These are phyloP conservation scores for Amyloporia xantha DNA, from an alignment of 768 basidiomycete genomes.

Conservation along the genomic window DNA sequence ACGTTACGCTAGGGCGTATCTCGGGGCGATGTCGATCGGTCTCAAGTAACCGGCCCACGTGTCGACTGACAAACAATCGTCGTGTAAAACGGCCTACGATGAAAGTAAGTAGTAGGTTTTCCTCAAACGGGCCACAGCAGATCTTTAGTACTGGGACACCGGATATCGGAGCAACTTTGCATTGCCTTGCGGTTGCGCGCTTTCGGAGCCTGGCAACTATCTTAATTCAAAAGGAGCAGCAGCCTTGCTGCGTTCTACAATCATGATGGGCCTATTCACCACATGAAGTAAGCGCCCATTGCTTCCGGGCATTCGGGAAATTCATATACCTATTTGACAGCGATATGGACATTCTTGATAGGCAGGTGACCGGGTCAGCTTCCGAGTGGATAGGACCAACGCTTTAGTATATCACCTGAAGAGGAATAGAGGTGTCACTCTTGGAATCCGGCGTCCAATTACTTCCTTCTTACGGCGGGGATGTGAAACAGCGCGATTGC, in stretches of 20 bases:
- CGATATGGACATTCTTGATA: background rate
- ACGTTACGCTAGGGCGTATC: background rate
- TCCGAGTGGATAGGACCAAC: background rate
- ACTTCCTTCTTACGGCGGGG: background rate
- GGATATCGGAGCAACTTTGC: too few species aligned
- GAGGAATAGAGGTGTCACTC: background rate
- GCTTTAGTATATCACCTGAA: background rate
- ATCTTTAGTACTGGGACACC: too few species aligned
- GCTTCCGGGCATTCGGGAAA: background rate
- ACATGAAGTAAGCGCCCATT: background rate
- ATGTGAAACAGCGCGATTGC: background rate
- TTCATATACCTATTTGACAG: constrained; percentile 3
- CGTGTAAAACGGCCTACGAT: background rate
- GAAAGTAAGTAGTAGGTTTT: background rate
- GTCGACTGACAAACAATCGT: background rate
- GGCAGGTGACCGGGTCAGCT: background rate
- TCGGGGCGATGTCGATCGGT: background rate
- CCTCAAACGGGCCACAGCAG: too few species aligned
- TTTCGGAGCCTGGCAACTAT: too few species aligned
- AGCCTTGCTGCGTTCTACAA: background rate
- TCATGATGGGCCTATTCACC: background rate
- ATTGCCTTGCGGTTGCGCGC: too few species aligned
- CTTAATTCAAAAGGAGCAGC: background rate
- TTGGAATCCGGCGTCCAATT: background rate
- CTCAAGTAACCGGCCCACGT: constrained; percentile 5